These are phyloP conservation scores for Ophiostoma ips DNA, from an alignment of 2,329 filamentous ascomycete species.

Conservation along the genomic window DNA sequence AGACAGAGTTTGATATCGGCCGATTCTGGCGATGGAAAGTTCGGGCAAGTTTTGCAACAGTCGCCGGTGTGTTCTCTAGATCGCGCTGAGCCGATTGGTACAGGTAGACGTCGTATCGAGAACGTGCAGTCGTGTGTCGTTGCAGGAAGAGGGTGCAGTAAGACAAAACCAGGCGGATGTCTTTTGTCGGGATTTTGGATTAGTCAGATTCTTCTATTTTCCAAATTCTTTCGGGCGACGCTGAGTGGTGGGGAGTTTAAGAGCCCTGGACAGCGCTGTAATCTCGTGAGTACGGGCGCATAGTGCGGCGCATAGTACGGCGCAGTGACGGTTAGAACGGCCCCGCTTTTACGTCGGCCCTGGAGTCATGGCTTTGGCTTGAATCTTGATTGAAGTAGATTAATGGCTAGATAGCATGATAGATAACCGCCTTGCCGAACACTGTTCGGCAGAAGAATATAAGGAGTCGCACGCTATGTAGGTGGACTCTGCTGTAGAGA, in stretches of 20 bases:
- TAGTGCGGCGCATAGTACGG: too few relatives aligned
- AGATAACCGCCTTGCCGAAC: not conserved
- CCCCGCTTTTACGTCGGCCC: too few relatives aligned
- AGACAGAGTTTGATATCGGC: conserved; percentile 1
- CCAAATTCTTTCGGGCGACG: not conserved
- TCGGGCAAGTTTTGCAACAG: not conserved
- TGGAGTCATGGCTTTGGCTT: too few relatives aligned
- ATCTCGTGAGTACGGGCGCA: not conserved
- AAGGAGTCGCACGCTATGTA: not conserved
- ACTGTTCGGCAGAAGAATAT: not conserved
- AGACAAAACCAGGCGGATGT: not conserved
- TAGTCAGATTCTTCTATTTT: not conserved
- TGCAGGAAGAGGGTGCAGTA: not conserved
- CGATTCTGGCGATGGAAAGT: not conserved
- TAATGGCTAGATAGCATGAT: not conserved
- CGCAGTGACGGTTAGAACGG: not conserved
- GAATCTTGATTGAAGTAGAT: too few relatives aligned
- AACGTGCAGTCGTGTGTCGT: not conserved
- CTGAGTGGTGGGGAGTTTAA: conserved; percentile 1
- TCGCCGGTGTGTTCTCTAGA: not conserved
- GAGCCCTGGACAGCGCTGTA: not conserved
- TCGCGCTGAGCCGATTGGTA: not conserved
- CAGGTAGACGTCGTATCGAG: not conserved
- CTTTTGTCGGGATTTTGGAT: not conserved
- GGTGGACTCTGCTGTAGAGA: not conserved